These are phyloP conservation scores for Streptanthus diversifolius DNA, from an alignment of 345 rosid genomes.

Conservation along the genomic window DNA sequence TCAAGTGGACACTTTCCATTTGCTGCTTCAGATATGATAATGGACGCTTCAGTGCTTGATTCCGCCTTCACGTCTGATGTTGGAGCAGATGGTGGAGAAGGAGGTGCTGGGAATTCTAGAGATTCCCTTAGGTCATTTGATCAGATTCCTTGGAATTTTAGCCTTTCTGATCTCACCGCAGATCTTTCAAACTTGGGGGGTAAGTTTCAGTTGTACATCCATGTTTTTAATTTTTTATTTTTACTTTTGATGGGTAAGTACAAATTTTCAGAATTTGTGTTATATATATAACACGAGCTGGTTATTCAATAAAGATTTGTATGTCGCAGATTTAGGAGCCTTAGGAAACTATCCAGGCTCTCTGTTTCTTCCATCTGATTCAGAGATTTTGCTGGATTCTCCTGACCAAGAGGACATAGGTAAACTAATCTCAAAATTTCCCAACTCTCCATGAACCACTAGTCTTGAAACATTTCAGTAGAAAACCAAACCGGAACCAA, in stretches of 20 bases:
- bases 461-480: neutral
- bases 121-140: conserved; percentile 80
- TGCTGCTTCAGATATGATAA: conserved; percentile 81
- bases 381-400: conserved; percentile 95
- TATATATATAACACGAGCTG: neutral
- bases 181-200: conserved; percentile 91
- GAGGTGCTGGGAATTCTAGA: conserved; percentile 61
- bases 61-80: conserved; percentile 87
- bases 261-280: neutral
- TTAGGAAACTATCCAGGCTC: conserved; percentile 91
- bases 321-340: conserved; percentile 79
- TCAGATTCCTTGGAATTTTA: conserved; percentile 92
- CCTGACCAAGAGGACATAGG: conserved; percentile 89
- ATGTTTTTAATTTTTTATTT: too few species aligned
- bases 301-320: conserved; percentile 23
- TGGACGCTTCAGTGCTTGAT: conserved; percentile 81
- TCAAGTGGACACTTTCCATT: conserved; percentile 93
- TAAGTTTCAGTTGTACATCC: neutral
- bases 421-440: conserved; percentile 23
- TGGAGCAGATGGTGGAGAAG: conserved; percentile 57
- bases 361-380: conserved; percentile 93
- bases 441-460: neutral
- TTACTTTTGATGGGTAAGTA: neutral
- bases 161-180: conserved; percentile 82
- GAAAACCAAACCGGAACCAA: neutral